These are phyloP conservation scores for Termitomyces sp. DNA, from an alignment of 768 basidiomycete genomes.

Conservation along the genomic window DNA sequence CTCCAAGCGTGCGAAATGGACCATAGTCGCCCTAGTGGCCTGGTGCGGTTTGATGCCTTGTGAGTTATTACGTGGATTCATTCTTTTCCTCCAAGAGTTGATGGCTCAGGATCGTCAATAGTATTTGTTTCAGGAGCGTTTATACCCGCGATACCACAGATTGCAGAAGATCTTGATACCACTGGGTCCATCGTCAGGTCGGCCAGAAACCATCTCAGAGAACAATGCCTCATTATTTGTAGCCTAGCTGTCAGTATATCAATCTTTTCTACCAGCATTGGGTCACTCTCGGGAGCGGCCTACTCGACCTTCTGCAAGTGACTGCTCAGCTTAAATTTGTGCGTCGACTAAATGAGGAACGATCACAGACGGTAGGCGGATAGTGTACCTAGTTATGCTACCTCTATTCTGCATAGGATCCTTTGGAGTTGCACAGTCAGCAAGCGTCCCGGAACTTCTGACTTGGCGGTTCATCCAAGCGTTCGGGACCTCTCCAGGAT, in stretches of 20 bases:
- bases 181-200: slow-evolving; percentile 54
- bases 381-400: slow-evolving; percentile 54
- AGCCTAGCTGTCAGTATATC: slow-evolving; percentile 32
- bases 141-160: slow-evolving; percentile 69
- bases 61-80: slow-evolving; percentile 21
- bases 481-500: slow-evolving; percentile 51
- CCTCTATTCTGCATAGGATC: slow-evolving; percentile 55
- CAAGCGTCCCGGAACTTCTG: slow-evolving; percentile 41
- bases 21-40: slow-evolving; percentile 54
- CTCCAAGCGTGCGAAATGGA: slow-evolving; percentile 40
- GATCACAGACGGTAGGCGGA: slow-evolving; percentile 51
- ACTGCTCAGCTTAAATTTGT: neutral
- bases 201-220: slow-evolving; percentile 16
- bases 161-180: slow-evolving; percentile 59
- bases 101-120: slow-evolving; percentile 20
- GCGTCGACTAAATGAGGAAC: neutral
- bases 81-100: neutral
- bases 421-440: slow-evolving; percentile 48
- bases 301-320: slow-evolving; percentile 35
- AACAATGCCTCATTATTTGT: neutral
- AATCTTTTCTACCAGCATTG: slow-evolving; percentile 27
- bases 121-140: slow-evolving; percentile 69
- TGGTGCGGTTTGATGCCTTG: slow-evolving; percentile 60
- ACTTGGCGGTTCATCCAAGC: slow-evolving; percentile 59
- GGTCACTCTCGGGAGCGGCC: slow-evolving; percentile 26